A percentile compares a stretch with the other conserved stretches of the same genome.
Conservation (phyloP, 352 stramenopile genomes). For the Globisporangium cylindrosporum region DNA sequence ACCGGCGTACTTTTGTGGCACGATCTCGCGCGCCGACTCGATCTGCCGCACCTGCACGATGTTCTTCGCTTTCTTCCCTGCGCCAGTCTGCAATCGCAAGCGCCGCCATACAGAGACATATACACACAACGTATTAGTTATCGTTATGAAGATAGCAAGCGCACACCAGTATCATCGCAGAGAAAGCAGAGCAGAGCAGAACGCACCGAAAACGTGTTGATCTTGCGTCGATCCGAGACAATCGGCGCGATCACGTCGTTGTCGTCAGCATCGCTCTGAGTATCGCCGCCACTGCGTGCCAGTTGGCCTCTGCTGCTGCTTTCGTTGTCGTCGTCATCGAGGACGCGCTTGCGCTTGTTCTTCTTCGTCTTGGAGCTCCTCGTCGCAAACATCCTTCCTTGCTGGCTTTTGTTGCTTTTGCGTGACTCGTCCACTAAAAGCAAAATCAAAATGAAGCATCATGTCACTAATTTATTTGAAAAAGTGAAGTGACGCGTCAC, state of each 20-base stretch:
- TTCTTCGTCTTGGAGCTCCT: constrained; percentile 20
- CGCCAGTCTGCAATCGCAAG: constrained; percentile 35
- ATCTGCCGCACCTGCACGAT: constrained; percentile 54
- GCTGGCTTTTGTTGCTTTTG: background rate
- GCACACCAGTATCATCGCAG: background rate
- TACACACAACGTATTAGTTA: background rate
- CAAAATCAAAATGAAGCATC: background rate
- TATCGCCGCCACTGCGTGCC: background rate
- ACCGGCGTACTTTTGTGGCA: constrained; percentile 75
- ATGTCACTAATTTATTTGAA: background rate
- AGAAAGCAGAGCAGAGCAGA: background rate
- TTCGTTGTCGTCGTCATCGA: constrained; percentile 9
- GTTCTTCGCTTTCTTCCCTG: constrained; percentile 56
- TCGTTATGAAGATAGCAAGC: background rate
- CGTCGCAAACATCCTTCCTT: constrained; percentile 17
- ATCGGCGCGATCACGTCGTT: constrained; percentile 25
- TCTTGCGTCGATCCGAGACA: constrained; percentile 29
- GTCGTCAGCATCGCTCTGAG: constrained; percentile 6
- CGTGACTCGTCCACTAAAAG: background rate
- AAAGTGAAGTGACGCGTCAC: background rate
- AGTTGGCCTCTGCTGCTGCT: background rate
- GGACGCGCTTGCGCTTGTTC: constrained; percentile 23
- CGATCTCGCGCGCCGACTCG: constrained; percentile 71
- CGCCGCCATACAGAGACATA: background rate
- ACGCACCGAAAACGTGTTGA: constrained; percentile 64